Evolutionary conservation across 768 basidiomycete species (phyloP), one percentile per base, ranked within the genome.

Genomic region (Mycena metata): DNA sequence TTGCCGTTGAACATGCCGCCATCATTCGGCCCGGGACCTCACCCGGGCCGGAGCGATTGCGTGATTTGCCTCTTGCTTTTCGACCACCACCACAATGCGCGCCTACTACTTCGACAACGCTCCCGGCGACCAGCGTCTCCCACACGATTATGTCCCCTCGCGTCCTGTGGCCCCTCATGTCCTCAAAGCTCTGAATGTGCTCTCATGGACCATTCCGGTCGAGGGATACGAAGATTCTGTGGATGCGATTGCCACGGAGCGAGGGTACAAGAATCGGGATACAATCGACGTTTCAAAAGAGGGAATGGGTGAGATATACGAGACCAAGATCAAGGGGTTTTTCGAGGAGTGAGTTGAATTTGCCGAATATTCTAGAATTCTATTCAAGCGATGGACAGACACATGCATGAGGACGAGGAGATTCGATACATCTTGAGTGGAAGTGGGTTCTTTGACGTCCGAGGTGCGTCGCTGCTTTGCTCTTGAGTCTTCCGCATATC

Each of bases 351-450:
- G 36, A 24, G 55, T 41, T 15, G 39, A 90, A 62, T 26, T 9
- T 66, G 50, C 35, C 26, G n/a, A n/a, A n/a, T n/a, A 7, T 36
- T 12, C 36, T 12, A 36, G 6, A 36, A 36, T 36, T 6, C 7
- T 39, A 35, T 55, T 12, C 16, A 21, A 23, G 3, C 16, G 43
- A 54, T 56, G 66, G 23, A 30, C 71, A 94, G 94, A 74, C 96
- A 98, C 74, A 87, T 98, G 84, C 96, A 98, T 73, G 95, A 98
- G 78, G 96, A 98, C 74, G 96, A 98, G 75, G 96, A 98, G 80
- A 97, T 96, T 75, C 85, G 96, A 9, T 98, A 94, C 74, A 89
- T 96, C 72, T 84, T 95, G 45, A 83, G 86, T 0, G 96, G 96
- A 19, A 89, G 88, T 42, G 45, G 45, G 13, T 46, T 46, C 45